Evolutionary conservation across 2,329 filamentous ascomycete genomes (phyloP), one percentile per base, ranked within the genome.

Genomic region (Fusarium newnesense): DNA sequence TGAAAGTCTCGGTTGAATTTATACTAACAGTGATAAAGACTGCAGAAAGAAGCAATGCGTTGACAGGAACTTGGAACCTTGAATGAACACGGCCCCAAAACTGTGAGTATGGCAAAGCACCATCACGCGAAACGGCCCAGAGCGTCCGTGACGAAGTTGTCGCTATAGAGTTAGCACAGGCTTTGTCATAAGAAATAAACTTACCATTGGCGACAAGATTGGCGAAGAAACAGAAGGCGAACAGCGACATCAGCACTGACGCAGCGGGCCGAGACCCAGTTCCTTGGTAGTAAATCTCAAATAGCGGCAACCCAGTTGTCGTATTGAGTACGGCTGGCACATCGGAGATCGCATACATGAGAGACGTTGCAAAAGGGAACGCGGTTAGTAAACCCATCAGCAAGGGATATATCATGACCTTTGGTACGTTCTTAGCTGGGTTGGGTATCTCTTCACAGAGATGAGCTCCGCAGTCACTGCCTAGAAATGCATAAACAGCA

Each of bases 61-160:
- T 80, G n/a, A 77, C 63, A 0, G 78, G 78, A 34, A 80, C 77
- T 42, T 76, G 40, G 18, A 79, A 80, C 6, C 7, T 52, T 0
- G 64, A 24, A 50, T 76, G 70, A 6, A 80, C 53, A 0, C 46
- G 64, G 24, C 68, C 70, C 78, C 77, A 80, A 19, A 77, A 36
- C 1, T 69, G 56, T 1, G 76, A 79, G 16, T 75, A 75, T 11
- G 78, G 78, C 21, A 80, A 43, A 3, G 75, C 72, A 2, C 70
- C 70, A 40, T 80, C 77, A 13, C 78, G 69, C 16, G 77, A 77
- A 10, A 74, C 71, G 9, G 74, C 71, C 74, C 74, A 76, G 4
- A 76, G 57, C 1, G 73, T 76, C 2, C 74, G 73, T 7, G 73
- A 76, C 1, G 69, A 76, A 3, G 73, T 75, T 19, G 74, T 76